Conservation (phyloP, 148 eudicot species). For the Polygonum maritimum region DNA sequence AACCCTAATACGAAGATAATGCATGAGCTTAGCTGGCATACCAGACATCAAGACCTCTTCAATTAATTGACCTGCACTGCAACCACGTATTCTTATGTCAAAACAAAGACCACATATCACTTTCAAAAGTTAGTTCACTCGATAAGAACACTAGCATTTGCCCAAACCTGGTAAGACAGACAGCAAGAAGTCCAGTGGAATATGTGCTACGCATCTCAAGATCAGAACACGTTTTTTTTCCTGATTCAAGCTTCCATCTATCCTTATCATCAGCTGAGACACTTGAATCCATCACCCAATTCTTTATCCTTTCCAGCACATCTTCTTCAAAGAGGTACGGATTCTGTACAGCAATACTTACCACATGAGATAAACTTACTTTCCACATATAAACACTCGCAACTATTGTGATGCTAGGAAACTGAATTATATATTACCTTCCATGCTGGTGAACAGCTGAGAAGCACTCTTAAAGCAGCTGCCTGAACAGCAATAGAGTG, state of each 20-base stretch:
- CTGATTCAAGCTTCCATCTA: conserved; percentile 50
- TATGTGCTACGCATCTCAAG: conserved; percentile 85
- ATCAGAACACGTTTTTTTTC: conserved; percentile 42
- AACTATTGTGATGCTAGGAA: neutral
- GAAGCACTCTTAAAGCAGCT: conserved; percentile 77
- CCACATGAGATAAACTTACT: neutral
- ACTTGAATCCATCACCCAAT: conserved; percentile 77
- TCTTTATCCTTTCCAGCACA: conserved; percentile 62
- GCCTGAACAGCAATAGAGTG: conserved; percentile 71
- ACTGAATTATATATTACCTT: conserved; percentile 34
- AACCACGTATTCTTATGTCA: conserved; percentile 10
- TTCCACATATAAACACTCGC: neutral
- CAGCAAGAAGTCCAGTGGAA: conserved; percentile 83
- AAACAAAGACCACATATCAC: neutral
- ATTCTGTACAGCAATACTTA: conserved; percentile 36
- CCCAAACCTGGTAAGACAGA: conserved; percentile 70
- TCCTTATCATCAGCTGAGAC: conserved; percentile 27
- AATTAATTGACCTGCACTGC: conserved; percentile 77
- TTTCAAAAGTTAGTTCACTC: neutral
- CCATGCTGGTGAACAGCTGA: conserved; percentile 83
- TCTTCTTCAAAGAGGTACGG: conserved; percentile 91
- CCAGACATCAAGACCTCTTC: conserved; percentile 91
- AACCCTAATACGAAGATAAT: conserved; percentile 67
- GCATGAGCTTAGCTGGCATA: conserved; percentile 82
- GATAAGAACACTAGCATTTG: neutral